A percentile compares a stretch with the other conserved stretches of the same genome.
phyloP scores from a whole-genome alignment of 441 rosid genomes.

The Manihot esculenta region DNA sequence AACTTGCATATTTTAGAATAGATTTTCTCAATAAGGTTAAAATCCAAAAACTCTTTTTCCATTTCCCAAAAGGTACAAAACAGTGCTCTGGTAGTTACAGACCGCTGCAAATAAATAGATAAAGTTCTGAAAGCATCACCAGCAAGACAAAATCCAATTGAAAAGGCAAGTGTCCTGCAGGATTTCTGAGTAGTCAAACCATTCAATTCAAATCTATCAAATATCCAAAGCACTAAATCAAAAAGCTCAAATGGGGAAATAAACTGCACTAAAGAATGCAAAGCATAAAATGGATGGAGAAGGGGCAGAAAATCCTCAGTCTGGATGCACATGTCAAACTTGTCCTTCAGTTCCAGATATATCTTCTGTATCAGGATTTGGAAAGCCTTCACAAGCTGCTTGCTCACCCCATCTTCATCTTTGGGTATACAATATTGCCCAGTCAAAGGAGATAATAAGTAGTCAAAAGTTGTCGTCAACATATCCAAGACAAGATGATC shows the following conservation, averaged over 20 bases:
- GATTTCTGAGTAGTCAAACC: slow-evolving; percentile 33
- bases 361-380: slow-evolving; percentile 45
- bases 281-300: slow-evolving; percentile 52
- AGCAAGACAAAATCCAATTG: slow-evolving; percentile 63
- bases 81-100: slow-evolving; percentile 37
- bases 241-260: slow-evolving; percentile 73
- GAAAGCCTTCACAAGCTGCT: slow-evolving; percentile 47
- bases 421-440: slow-evolving; percentile 27
- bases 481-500: slow-evolving; percentile 62
- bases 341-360: slow-evolving; percentile 40
- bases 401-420: slow-evolving; percentile 29
- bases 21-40: slow-evolving; percentile 55
- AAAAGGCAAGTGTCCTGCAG: slow-evolving; percentile 33
- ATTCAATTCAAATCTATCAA: slow-evolving; percentile 43
- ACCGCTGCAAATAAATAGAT: slow-evolving; percentile 51
- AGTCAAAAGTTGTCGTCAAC: slow-evolving; percentile 51
- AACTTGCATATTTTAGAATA: slow-evolving; percentile 56
- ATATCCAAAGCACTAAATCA: slow-evolving; percentile 55
- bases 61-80: slow-evolving; percentile 57
- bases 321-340: slow-evolving; percentile 48
- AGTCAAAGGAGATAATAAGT: slow-evolving; percentile 40
- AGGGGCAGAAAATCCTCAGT: slow-evolving; percentile 45
- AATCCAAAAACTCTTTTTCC: slow-evolving; percentile 45
- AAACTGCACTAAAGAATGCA: slow-evolving; percentile 54
- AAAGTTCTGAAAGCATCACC: slow-evolving; percentile 67